Percentiles rank a stretch among this genome's conserved stretches.
phyloP scores from a whole-genome alignment of 352 stramenopile genomes.

The Pythium utonaiense region DNA sequence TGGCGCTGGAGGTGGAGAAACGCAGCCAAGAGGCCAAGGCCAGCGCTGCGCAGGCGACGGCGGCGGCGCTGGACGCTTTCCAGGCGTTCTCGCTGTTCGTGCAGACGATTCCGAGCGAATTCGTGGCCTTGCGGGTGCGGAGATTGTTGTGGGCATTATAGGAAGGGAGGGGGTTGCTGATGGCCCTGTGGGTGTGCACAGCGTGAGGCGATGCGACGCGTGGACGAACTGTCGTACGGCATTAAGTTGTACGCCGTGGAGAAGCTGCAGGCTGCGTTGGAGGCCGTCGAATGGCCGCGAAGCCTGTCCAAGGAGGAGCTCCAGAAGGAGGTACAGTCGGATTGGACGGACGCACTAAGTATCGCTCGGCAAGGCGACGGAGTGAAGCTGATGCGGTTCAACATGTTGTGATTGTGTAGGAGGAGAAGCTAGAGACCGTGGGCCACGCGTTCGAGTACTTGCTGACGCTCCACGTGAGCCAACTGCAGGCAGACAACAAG shows the following conservation, averaged over 20 bases:
- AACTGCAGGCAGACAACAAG: conserved; percentile 20
- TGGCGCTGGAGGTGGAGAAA: conserved; percentile 50
- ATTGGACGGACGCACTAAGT: too few species aligned
- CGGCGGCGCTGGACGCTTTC: conserved; percentile 44
- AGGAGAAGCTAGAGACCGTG: conserved; percentile 26
- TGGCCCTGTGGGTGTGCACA: conserved; percentile 15
- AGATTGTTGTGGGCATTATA: background rate
- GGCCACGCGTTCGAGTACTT: conserved; percentile 48
- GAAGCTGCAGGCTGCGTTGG: conserved; percentile 46
- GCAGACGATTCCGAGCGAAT: conserved; percentile 37
- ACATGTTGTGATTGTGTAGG: too few species aligned
- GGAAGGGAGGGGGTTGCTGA: background rate
- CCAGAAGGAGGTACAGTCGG: conserved; percentile 26
- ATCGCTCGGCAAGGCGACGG: too few species aligned
- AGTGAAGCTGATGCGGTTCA: too few species aligned
- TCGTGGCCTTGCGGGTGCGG: conserved; percentile 43
- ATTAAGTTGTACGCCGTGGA: conserved; percentile 50
- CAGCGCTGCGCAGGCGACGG: conserved; percentile 37
- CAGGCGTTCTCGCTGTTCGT: conserved; percentile 33
- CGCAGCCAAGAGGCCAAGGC: conserved; percentile 39
- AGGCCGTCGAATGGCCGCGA: conserved; percentile 46
- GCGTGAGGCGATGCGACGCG: conserved; percentile 38
- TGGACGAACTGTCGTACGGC: conserved; percentile 42
- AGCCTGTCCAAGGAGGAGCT: conserved; percentile 32
- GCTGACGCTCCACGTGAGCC: conserved; percentile 53